These are phyloP conservation scores for Chalara sp. DNA, from an alignment of 2,329 filamentous ascomycete species.

Conservation along the genomic window DNA sequence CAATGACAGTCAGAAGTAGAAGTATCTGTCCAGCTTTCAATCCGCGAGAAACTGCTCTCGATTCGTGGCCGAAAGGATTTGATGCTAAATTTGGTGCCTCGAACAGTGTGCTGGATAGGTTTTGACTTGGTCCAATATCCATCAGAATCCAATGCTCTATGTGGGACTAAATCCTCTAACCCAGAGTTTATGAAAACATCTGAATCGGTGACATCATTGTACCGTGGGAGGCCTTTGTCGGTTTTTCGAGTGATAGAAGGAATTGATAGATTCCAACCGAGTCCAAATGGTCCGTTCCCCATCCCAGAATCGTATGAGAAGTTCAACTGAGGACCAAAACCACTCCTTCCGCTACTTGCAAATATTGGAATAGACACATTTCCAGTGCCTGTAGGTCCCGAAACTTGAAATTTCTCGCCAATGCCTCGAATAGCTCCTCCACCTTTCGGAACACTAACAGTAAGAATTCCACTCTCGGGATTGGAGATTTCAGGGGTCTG, in stretches of 20 bases:
- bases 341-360: background rate
- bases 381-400: background rate
- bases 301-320: background rate
- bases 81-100: background rate
- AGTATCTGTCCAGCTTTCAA: background rate
- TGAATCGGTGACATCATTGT: background rate
- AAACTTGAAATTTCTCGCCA: constrained; percentile 2
- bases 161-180: constrained; percentile 1
- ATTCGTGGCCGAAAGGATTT: background rate
- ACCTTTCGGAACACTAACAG: constrained; percentile 2
- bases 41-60: background rate
- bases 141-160: background rate
- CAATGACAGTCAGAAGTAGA: background rate
- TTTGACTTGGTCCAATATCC: background rate
- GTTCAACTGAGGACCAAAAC: background rate
- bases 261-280: background rate
- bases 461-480: background rate
- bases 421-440: constrained; percentile 2
- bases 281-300: constrained; percentile 2
- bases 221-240: constrained; percentile 2
- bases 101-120: background rate
- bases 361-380: background rate
- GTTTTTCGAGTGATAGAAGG: background rate
- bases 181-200: constrained; percentile 1
- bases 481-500: too few relatives aligned